Base-by-base conservation (phyloP, 306 rosid species). In the Vigna unguiculata region DNA sequence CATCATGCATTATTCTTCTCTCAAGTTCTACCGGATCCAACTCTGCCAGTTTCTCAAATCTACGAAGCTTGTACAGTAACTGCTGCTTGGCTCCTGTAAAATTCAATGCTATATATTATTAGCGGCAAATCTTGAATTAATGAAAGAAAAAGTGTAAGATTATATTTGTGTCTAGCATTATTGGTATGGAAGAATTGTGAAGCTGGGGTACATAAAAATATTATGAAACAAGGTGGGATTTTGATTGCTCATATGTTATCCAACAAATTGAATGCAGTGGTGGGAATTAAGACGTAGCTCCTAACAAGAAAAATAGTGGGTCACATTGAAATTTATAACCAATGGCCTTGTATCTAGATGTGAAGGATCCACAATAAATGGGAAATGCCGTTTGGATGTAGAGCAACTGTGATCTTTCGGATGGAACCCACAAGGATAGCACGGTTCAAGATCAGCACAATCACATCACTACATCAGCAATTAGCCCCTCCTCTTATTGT, bases 31-130 rank as follows among this genome's bases (percentile, higher is more conserved):
- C 41, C 1, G 97, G 97, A 79, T 96, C 97, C 47, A 93, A 78
- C 69, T 76, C 96, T 2, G 98, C 96, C n/a, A 96, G 87, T 81
- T 85, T 91, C 90, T 96, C 99, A 24, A 96, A 91, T 74, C 96
- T 83, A 7, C 97, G 75, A 69, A 92, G 99, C 86, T 96, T 93
- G 83, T 84, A 85, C 77, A 92, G 46, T 52, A 93, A 87, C 81
- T 93, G 89, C 55, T 85, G 87, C 87, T 91, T 93, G 38, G 98
- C 88, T 86, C 95, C 98, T 96, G 87, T 7, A 58, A 74, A 88
- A 74, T 21, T 69, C 48, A 63, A 24, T 54, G 41, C 7, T 36
- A 38, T n/a, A n/a, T n/a, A n/a, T 38, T 61, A 24, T 38, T 61
- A 24, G 72, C 38, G 52, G 61, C 46, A 71, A 53, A 75, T 63